These are phyloP conservation scores for Colletotrichum sp. DNA, from an alignment of 2,329 filamentous ascomycete species.

Conservation along the genomic window DNA sequence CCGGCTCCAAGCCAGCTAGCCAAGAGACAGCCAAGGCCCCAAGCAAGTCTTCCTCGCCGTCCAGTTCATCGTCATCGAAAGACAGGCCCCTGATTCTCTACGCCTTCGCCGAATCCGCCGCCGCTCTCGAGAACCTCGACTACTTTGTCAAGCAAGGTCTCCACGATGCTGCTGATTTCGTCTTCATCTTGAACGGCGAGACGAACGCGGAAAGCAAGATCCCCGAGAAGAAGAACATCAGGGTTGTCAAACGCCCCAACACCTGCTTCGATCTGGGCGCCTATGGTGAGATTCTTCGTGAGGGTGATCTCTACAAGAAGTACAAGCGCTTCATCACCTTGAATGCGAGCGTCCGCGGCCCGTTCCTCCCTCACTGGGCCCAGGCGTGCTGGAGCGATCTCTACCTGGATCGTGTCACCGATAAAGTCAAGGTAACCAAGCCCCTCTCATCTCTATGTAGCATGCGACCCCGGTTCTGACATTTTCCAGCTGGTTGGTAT, in stretches of 20 bases:
- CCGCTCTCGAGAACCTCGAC: constrained; percentile 34
- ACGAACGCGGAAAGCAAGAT: constrained; percentile 28
- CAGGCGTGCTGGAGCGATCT: constrained; percentile 40
- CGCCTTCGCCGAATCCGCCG: constrained; percentile 37
- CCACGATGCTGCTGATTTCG: constrained; percentile 40
- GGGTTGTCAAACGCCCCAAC: constrained; percentile 32
- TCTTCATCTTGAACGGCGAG: constrained; percentile 43
- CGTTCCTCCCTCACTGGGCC: constrained; percentile 39
- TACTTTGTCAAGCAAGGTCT: constrained; percentile 42
- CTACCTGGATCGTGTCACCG: constrained; percentile 33
- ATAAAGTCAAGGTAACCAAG: constrained; percentile 30
- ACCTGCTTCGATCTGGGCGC: constrained; percentile 41
- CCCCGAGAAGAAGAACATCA: constrained; percentile 34
- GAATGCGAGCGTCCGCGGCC: constrained; percentile 39
- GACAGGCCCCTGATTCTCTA: constrained; percentile 36
- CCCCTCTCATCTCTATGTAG: not conserved
- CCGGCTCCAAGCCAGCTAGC: not conserved
- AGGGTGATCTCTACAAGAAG: constrained; percentile 33
- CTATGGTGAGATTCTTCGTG: constrained; percentile 36
- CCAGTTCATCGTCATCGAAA: not conserved
- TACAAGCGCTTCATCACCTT: constrained; percentile 41
- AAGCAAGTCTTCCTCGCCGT: not conserved
- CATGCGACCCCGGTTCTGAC: not conserved
- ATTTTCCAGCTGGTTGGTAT: constrained; percentile 38
- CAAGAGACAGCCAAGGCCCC: not conserved